Evolutionary conservation across 2,329 filamentous ascomycete genomes (phyloP).

Genomic region (Rhexocercosporidium sp.): DNA sequence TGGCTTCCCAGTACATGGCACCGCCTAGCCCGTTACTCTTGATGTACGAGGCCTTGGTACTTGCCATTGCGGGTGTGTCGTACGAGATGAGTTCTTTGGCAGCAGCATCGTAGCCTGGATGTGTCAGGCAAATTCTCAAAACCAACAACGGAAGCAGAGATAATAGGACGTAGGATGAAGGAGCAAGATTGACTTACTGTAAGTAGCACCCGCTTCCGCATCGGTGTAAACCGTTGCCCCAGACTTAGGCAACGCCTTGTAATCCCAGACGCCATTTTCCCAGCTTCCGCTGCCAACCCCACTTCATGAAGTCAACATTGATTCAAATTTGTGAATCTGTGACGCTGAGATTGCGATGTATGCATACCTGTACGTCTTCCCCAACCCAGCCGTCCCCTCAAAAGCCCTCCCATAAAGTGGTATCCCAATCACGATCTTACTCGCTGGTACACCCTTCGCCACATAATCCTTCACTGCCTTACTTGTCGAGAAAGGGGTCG

Average conservation of each 20-base stretch:
- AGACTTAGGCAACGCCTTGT: neutral
- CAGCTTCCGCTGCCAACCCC: neutral
- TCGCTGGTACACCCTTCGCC: neutral
- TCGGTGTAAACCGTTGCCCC: neutral
- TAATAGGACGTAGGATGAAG: neutral
- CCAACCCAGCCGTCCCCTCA: neutral
- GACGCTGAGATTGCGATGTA: neutral
- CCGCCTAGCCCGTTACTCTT: neutral
- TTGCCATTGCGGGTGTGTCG: neutral
- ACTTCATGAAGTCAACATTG: neutral
- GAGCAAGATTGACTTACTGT: neutral
- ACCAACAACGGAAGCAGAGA: neutral
- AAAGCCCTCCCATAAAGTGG: neutral
- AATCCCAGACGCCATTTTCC: neutral
- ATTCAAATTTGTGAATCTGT: neutral
- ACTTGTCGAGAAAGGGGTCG: neutral
- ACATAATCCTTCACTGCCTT: neutral
- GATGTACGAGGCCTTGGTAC: neutral
- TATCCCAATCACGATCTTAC: neutral
- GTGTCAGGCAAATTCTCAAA: neutral
- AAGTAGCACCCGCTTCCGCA: neutral
- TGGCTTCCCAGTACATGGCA: neutral
- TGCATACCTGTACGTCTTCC: neutral
- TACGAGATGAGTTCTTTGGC: neutral
- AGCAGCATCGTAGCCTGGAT: neutral